Evolutionary conservation across 306 rosid genomes (phyloP), one percentile per base, ranked within the genome.

Genomic region (Inga laurina): DNA sequence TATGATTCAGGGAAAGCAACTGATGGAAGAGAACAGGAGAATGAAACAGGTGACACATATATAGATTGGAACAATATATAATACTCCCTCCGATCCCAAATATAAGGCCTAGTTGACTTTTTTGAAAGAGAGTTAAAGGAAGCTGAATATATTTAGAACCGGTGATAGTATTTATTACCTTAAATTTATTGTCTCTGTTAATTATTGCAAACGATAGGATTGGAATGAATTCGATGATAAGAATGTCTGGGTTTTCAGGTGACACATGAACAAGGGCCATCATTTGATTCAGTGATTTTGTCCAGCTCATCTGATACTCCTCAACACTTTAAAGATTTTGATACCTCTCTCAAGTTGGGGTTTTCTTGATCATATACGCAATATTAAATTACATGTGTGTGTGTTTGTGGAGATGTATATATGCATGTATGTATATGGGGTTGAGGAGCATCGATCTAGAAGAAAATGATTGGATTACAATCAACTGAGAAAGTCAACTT

Each of bases 301-400:
- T 76, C 72, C 81, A 84, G 59, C 79, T 68, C 87, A 57, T 66
- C 81, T 46, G 37, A 83, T 57, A 32, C 68, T 79, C 79, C 70
- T 71, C 78, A 74, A 35, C 78, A 85, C 10, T 45, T 68, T 35
- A 68, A 73, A 34, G 81, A 67, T 74, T 37, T 81, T 34, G 85
- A 86, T 7, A 85, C 86, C 56, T 84, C 85, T 90, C 91, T 88
- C 77, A 86, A 34, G 78, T 37, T 90, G 83, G 91, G 93, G 91
- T 90, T 61, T 18, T 62, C n/a, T 21, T 80, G 34, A 71, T 70
- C 32, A 3, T 52, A 56, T 56, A 56, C 1, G 3, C 34, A 37
- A 80, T 11, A 15, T n/a, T 54, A 80, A 7, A 1, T 0, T 52
- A 5, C 18, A 5, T 41, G 3, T 9, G 6, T 70, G 19, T 19